phyloP scores from a whole-genome alignment of 306 rosid species.

The Trifolium dubium region DNA sequence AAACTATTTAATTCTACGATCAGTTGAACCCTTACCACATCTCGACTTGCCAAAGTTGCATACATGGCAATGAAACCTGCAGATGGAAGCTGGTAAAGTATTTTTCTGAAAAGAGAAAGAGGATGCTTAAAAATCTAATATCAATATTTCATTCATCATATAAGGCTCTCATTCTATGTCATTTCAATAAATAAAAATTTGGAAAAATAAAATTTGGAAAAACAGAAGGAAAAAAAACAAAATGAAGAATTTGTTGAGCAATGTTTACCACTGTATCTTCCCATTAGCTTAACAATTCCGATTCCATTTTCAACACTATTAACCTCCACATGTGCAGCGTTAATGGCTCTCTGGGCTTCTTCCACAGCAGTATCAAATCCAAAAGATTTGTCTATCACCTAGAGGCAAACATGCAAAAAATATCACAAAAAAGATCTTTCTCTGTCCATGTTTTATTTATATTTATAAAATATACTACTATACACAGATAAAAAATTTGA shows the following conservation, averaged over 20 bases:
- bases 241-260: slow-evolving; percentile 7
- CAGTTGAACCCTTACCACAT: slow-evolving; percentile 73
- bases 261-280: slow-evolving; percentile 85
- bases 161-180: slow-evolving; percentile 26
- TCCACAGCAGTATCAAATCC: slow-evolving; percentile 98
- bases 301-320: slow-evolving; percentile 93
- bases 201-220: slow-evolving; percentile 19
- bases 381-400: slow-evolving; percentile 98
- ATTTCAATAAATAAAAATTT: slow-evolving; percentile 25
- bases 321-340: slow-evolving; percentile 97
- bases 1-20: slow-evolving; percentile 32
- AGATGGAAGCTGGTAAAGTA: slow-evolving; percentile 51
- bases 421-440: slow-evolving; percentile 22
- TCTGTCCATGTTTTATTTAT: slow-evolving; percentile 19
- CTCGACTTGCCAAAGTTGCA: slow-evolving; percentile 98
- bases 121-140: slow-evolving; percentile 41
- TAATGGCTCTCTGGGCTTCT: slow-evolving; percentile 97
- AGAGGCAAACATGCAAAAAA: slow-evolving; percentile 44
- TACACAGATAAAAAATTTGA: neutral
- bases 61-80: slow-evolving; percentile 93
- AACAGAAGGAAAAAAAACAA: neutral
- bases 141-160: slow-evolving; percentile 19
- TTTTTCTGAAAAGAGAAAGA: slow-evolving; percentile 40
- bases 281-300: slow-evolving; percentile 94
- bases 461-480: neutral